Evolutionary conservation across 2,329 filamentous ascomycete genomes (phyloP).

Genomic region (Cordyceps militaris): DNA sequence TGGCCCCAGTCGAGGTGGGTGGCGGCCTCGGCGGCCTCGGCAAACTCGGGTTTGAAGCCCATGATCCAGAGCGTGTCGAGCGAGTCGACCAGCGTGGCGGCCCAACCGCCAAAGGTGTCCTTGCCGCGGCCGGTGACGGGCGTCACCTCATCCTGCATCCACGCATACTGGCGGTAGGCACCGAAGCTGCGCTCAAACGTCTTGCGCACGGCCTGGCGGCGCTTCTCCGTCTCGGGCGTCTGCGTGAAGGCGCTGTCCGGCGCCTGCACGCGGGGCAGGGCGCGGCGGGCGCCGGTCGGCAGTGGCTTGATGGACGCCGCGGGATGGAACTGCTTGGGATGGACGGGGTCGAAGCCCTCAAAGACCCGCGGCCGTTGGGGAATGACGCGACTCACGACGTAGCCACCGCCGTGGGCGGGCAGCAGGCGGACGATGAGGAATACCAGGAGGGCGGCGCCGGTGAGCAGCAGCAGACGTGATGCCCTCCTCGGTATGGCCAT

Average conservation of each 20-base stretch:
- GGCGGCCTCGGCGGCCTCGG: constrained; percentile 50
- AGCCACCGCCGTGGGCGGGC: constrained; percentile 15
- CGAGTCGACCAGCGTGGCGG: constrained; percentile 55
- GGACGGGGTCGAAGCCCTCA: constrained; percentile 10
- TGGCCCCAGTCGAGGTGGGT: constrained; percentile 52
- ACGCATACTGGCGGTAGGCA: constrained; percentile 54
- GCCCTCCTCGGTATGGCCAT: constrained; percentile 20
- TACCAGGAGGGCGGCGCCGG: constrained; percentile 16
- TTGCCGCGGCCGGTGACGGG: constrained; percentile 45
- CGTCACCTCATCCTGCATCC: constrained; percentile 55
- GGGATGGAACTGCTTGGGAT: constrained; percentile 20
- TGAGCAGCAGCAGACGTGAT: constrained; percentile 19
- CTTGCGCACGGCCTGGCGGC: constrained; percentile 38
- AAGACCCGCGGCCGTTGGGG: constrained; percentile 7
- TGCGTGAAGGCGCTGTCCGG: constrained; percentile 31
- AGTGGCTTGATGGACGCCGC: constrained; percentile 28
- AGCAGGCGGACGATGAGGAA: constrained; percentile 20
- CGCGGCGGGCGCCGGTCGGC: constrained; percentile 25
- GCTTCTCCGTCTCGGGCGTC: constrained; percentile 27
- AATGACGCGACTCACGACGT: constrained; percentile 18
- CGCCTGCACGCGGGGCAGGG: constrained; percentile 23
- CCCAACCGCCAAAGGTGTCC: constrained; percentile 58
- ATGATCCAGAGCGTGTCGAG: constrained; percentile 65
- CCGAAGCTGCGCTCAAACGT: constrained; percentile 50
- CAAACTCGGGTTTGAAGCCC: constrained; percentile 57